Base-by-base conservation (phyloP, 768 basidiomycete genomes). In the Hericium rajendrae region DNA sequence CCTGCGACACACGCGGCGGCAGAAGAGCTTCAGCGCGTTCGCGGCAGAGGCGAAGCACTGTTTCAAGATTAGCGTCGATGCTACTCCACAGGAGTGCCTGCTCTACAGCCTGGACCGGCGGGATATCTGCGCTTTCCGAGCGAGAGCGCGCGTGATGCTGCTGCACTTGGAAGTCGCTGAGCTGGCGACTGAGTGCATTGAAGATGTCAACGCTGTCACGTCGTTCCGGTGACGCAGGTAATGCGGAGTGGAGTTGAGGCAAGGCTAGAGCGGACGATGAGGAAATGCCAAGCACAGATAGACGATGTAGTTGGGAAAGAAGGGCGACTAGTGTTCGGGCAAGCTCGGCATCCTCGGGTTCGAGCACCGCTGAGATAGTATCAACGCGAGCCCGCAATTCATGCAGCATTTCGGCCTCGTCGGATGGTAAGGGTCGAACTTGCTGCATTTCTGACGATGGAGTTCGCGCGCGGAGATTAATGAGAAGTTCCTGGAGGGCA, bases 291-390 rank as follows among this genome's bases (percentile, higher is more conserved):
- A 68, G 57, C 59, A 40, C 51, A 55, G 85, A 81, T 0, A 92
- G 73, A 6, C 83, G 80, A 53, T 84, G 76, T 55, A 93, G 79
- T 65, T 90, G 80, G 6, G 79, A 68, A 16, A 93, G 73, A 32
- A 94, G 78, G 0, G 85, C 78, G 20, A 85, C 80, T 55, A 94
- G 80, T 2, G 86, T 75, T 24, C 74, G 80, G 6, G 85, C 85
- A 37, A 93, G 80, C 18, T 74, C 71, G 0, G 82, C 83, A 58
- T 91, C 88, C 9, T 64, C 71, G 10, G 72, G 63, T 3, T 74
- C 67, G 41, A 83, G 66, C 0, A 77, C 72, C 32, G 73, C 66
- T 0, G 76, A 72, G 6, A 83, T 68, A 9, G 67, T 63, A 49
- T 82, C 76, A 8, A 90, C 76, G 57, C 81, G 81, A 46, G 68